A percentile compares a stretch with the other conserved stretches of the same genome.
These are phyloP conservation scores for Pilasporangium apinafurcum DNA, from an alignment of 352 stramenopile genomes.

Conservation along the genomic window DNA sequence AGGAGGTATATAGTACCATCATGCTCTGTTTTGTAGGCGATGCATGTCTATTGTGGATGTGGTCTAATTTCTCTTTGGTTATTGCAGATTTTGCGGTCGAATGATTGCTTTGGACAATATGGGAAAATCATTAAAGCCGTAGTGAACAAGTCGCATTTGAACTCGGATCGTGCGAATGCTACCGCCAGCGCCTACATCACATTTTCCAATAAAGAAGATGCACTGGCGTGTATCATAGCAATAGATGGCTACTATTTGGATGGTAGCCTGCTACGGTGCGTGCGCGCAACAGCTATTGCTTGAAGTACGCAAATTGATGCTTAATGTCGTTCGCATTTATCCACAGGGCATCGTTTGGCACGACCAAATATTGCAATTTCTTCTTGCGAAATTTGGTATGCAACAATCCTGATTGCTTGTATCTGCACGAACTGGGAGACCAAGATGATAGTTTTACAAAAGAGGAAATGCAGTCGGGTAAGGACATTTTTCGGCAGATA, in stretches of 20 bases:
- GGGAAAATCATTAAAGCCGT: slow-evolving; percentile 92
- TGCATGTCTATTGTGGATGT: background rate
- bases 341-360: slow-evolving; percentile 88
- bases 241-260: slow-evolving; percentile 90
- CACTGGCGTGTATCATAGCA: slow-evolving; percentile 85
- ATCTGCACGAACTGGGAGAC: slow-evolving; percentile 90
- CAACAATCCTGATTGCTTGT: slow-evolving; percentile 93
- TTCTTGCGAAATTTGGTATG: slow-evolving; percentile 89
- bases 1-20: no score
- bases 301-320: no score
- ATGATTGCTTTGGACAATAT: slow-evolving; percentile 92
- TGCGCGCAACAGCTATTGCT: background rate
- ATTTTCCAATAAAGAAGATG: slow-evolving; percentile 88
- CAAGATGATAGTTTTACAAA: slow-evolving; percentile 93
- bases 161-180: slow-evolving; percentile 56
- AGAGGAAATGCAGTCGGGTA: slow-evolving; percentile 89
- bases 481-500: no score
- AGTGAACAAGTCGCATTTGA: slow-evolving; percentile 85
- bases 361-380: slow-evolving; percentile 95
- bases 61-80: background rate
- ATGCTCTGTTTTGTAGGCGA: background rate
- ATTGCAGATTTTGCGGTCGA: slow-evolving; percentile 60
- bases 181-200: slow-evolving; percentile 92
- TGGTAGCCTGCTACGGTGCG: slow-evolving; percentile 59
- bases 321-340: background rate